Evolutionary conservation across 257 asterid species (phyloP), one percentile per base, ranked within the genome.

Genomic region (Ballota nigra): DNA sequence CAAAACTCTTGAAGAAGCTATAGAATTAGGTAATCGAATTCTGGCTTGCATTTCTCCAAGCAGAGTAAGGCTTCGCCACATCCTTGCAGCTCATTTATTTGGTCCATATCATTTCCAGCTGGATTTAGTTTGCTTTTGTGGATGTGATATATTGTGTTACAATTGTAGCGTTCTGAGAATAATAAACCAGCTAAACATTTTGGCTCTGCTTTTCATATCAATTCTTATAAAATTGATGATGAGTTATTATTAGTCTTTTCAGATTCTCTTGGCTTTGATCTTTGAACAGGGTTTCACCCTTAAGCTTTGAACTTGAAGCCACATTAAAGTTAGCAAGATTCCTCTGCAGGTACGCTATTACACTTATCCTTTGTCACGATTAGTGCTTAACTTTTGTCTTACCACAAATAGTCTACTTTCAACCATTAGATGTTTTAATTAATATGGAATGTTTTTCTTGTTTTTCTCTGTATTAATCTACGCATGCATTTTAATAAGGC

Each of bases 271-370:
- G 62, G 49, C 19, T 57, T 5, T 45, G 45, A 63, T 78, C 66
- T 58, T 71, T 77, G 71, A 75, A 77, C 88, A 94, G 99, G 88
- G 97, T 94, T 78, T 94, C 99, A 62, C 99, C 99, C 71, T 76
- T 94, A 72, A 94, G 97, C 83, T 94, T 94, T 77, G 99, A 91
- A 86, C 99, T 94, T 28, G 99, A 94, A 80, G 97, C 99, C 73
- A 89, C 96, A 34, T 76, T 94, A 77, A 94, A 94, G 86, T 77
- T 94, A 86, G 99, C 97, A 73, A 87, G 99, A 79, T 91, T 83
- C 79, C 96, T 94, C 41, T 94, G 99, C 97, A 91, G 99, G 99
- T 94, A 91, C 31, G 63, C 55, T 53, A 55, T 60, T 73, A 36
- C 24, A 29, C 51, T 52, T 73, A 22, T 8, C 24, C 55, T 56